A percentile compares a stretch with the other conserved stretches of the same genome.
phyloP scores from a whole-genome alignment of 2,329 filamentous ascomycete species.

The Talaromyces funiculosus region DNA sequence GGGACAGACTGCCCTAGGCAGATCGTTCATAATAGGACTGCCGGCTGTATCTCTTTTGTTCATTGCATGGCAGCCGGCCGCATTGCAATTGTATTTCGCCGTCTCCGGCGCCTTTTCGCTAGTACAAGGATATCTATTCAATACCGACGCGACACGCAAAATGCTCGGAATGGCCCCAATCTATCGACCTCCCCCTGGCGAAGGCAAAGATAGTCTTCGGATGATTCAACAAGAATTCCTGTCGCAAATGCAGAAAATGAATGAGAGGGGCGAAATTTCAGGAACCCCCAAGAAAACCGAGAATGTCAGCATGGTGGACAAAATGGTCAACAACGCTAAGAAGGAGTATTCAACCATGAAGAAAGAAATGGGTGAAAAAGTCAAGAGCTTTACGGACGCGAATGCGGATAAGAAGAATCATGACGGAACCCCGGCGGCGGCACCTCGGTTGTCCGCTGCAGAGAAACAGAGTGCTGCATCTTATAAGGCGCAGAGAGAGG shows the following conservation, averaged over 20 bases:
- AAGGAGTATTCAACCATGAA: conserved; percentile 20
- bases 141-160: conserved; percentile 28
- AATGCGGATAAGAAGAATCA: conserved; percentile 19
- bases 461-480: conserved; percentile 4
- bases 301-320: conserved; percentile 30
- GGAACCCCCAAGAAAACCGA: not conserved
- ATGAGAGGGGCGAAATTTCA: conserved; percentile 11
- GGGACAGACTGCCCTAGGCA: conserved; percentile 24
- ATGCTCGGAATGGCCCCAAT: conserved; percentile 21
- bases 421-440: conserved; percentile 16
- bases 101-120: conserved; percentile 32
- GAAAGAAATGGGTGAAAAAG: conserved; percentile 20
- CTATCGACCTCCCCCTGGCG: not conserved
- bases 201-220: conserved; percentile 2
- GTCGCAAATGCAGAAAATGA: conserved; percentile 8
- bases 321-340: conserved; percentile 29
- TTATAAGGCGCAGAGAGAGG: conserved; percentile 9
- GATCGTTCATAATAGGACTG: conserved; percentile 39
- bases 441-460: conserved; percentile 10
- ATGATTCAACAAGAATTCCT: conserved; percentile 2
- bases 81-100: conserved; percentile 60
- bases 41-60: conserved; percentile 51
- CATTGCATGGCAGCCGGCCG: conserved; percentile 51
- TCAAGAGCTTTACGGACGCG: conserved; percentile 21
- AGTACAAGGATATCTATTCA: conserved; percentile 44